Evolutionary conservation across 2,329 filamentous ascomycete genomes (phyloP).

Genomic region (Aspergillus intermedius): DNA sequence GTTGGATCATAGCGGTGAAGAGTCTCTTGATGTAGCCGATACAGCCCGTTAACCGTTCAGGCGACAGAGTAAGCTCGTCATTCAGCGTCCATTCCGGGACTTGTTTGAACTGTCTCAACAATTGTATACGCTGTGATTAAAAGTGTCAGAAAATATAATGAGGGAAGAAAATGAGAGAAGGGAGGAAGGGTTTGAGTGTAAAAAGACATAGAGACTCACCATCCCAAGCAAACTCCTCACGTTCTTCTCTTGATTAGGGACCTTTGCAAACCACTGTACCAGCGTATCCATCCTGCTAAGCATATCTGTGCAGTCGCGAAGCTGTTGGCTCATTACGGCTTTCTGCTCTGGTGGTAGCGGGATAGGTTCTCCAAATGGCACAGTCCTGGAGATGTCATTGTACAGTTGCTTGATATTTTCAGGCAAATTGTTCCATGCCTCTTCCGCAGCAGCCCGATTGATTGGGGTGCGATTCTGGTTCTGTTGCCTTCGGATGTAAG

Average conservation of each 20-base stretch:
- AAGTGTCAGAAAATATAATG: conserved; percentile 9
- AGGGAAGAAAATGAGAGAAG: not conserved
- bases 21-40: conserved; percentile 36
- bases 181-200: no score
- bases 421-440: conserved; percentile 34
- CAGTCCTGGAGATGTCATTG: conserved; percentile 29
- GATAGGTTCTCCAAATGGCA: conserved; percentile 25
- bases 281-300: conserved; percentile 38
- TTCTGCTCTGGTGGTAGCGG: conserved; percentile 34
- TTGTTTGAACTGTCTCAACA: conserved; percentile 42
- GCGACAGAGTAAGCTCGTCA: conserved; percentile 40
- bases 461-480: conserved; percentile 25
- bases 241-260: conserved; percentile 35
- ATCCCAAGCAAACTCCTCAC: conserved; percentile 32
- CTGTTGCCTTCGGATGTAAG: conserved; percentile 30
- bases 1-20: conserved; percentile 34
- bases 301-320: conserved; percentile 37
- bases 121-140: conserved; percentile 32
- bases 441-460: conserved; percentile 29
- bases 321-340: conserved; percentile 32
- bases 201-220: conserved; percentile 18
- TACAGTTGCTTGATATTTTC: conserved; percentile 35
- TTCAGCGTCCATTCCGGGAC: conserved; percentile 35
- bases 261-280: conserved; percentile 33
- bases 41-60: conserved; percentile 32